Conservation (phyloP, 2,329 filamentous ascomycete genomes). For the Cladophialophora carrionii region DNA sequence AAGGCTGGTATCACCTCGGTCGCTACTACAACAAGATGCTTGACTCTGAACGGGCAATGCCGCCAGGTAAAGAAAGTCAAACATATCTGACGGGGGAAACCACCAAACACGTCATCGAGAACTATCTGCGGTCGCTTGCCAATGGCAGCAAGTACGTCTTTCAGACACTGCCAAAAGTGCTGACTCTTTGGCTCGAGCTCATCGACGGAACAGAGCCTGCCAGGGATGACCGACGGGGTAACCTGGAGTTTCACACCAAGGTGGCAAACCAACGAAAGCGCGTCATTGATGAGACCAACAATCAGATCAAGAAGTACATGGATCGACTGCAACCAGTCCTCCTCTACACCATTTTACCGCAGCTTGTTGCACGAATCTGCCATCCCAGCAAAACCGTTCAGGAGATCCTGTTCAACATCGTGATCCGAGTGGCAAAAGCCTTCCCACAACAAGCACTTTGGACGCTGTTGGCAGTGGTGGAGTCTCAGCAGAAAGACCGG, state of each 20-base stretch:
- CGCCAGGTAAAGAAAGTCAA: conserved; percentile 75
- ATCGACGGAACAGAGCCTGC: conserved; percentile 72
- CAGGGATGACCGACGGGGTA: conserved; percentile 55
- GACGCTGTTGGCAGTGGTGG: conserved; percentile 85
- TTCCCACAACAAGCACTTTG: conserved; percentile 91
- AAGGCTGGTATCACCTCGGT: conserved; percentile 94
- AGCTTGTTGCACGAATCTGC: conserved; percentile 93
- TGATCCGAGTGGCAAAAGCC: conserved; percentile 80
- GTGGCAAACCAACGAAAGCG: conserved; percentile 59
- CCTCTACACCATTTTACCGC: conserved; percentile 71
- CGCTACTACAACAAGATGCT: conserved; percentile 96
- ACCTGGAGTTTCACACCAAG: conserved; percentile 54
- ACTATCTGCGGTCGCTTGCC: conserved; percentile 82
- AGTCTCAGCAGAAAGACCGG: conserved; percentile 74
- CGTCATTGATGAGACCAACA: conserved; percentile 70
- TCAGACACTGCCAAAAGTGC: conserved; percentile 84
- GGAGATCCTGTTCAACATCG: conserved; percentile 74
- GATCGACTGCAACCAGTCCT: conserved; percentile 52
- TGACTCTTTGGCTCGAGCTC: conserved; percentile 94
- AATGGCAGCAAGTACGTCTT: conserved; percentile 95
- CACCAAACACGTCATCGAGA: conserved; percentile 87
- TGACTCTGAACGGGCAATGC: conserved; percentile 81
- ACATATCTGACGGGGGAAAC: conserved; percentile 78
- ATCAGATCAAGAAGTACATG: conserved; percentile 78
- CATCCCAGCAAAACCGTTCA: conserved; percentile 81